Evolutionary conservation across 1,139 yeast species (phyloP).

Genomic region (Scheffersomyces segobiensis): DNA sequence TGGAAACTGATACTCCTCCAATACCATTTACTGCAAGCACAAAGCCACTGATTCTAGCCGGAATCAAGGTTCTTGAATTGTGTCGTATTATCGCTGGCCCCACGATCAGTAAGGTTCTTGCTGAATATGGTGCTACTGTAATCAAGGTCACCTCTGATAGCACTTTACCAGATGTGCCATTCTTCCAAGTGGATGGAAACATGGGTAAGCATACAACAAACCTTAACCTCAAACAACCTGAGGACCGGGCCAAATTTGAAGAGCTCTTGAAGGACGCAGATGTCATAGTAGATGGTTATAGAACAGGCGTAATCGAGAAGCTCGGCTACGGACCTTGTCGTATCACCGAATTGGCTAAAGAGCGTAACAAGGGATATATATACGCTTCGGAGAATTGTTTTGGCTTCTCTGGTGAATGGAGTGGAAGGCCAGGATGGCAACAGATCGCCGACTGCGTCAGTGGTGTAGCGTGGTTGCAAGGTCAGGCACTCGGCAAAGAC

Average conservation of each 20-base stretch:
- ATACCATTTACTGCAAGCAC: constrained; percentile 15
- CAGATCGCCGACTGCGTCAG: constrained; percentile 35
- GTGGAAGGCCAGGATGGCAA: constrained; percentile 35
- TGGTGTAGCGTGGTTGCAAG: constrained; percentile 35
- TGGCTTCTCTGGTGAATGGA: constrained; percentile 31
- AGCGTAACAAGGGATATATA: constrained; percentile 29
- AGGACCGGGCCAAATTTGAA: constrained; percentile 24
- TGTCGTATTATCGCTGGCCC: constrained; percentile 36
- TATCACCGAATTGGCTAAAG: constrained; percentile 20
- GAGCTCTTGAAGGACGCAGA: constrained; percentile 27
- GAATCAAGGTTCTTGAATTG: constrained; percentile 30
- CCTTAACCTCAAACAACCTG: constrained; percentile 23
- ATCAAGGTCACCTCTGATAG: constrained; percentile 25
- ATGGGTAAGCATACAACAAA: constrained; percentile 32
- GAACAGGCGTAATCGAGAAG: constrained; percentile 27
- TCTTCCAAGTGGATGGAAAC: constrained; percentile 32
- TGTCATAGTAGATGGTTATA: constrained; percentile 29
- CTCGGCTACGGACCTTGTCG: constrained; percentile 28
- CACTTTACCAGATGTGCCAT: constrained; percentile 29
- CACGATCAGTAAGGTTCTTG: constrained; percentile 27
- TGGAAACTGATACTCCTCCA: constrained; percentile 24
- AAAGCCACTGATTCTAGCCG: constrained; percentile 24
- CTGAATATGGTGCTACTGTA: constrained; percentile 34
- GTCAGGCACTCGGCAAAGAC: constrained; percentile 24
- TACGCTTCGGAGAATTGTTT: constrained; percentile 34